Conservation (phyloP, 176 grass and related monocot species). For the Oryza rufipogon region DNA sequence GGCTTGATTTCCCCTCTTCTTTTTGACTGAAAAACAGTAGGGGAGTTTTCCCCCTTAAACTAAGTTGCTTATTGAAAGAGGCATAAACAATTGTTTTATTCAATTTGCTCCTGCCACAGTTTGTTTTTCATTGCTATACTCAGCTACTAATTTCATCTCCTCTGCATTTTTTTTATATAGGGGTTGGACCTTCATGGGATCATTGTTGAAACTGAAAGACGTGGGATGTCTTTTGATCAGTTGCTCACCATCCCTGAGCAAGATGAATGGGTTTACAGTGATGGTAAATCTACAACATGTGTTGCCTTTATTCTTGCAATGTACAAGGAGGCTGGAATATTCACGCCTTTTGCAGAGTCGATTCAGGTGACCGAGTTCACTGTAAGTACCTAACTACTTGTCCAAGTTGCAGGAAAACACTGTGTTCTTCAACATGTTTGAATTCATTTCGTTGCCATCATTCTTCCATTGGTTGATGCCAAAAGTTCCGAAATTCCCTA, state of each 20-base stretch:
- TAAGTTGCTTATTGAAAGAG: slow-evolving; percentile 9
- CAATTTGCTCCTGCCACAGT: not conserved
- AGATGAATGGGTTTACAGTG: slow-evolving; percentile 97
- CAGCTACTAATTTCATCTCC: slow-evolving; percentile 34
- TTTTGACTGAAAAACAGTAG: too few species aligned
- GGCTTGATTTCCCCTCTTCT: not conserved
- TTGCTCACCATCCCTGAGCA: slow-evolving; percentile 91
- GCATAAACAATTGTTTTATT: not conserved
- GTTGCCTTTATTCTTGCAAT: slow-evolving; percentile 93
- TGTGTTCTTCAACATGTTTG: not conserved
- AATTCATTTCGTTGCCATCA: not conserved
- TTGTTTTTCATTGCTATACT: slow-evolving; percentile 18
- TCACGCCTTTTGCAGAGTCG: slow-evolving; percentile 69
- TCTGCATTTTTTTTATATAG: slow-evolving; percentile 44
- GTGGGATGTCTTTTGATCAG: slow-evolving; percentile 94
- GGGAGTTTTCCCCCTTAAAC: not conserved
- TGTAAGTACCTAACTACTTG: slow-evolving; percentile 56
- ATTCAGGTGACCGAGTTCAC: slow-evolving; percentile 98
- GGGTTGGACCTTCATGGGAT: slow-evolving; percentile 82
- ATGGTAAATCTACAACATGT: slow-evolving; percentile 97
- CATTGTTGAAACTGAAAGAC: slow-evolving; percentile 84
- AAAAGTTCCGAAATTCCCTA: not conserved
- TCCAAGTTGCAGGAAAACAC: slow-evolving; percentile 14
- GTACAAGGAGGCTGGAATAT: slow-evolving; percentile 94
- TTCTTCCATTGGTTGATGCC: slow-evolving; percentile 22